Base-by-base conservation (phyloP, 495 filamentous ascomycete genomes). In the Hyphodiscus hymeniophilus region DNA sequence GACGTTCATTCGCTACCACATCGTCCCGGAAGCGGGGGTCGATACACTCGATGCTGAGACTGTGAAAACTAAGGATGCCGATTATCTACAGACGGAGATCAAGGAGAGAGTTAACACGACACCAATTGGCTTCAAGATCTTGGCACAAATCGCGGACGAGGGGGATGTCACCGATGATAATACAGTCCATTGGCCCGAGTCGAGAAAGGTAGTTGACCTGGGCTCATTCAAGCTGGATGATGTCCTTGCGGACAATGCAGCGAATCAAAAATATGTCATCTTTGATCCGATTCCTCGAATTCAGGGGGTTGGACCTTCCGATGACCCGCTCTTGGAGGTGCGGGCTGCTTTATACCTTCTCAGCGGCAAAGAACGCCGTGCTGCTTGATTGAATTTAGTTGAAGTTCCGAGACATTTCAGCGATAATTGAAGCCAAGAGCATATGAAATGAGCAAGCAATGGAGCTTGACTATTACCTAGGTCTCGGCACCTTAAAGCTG, bases 201-300 rank as follows among this genome's bases (percentile, higher is more conserved):
- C 58, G 6, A 60, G 74, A 17, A 40, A 66, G 54, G 35, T 71
- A 0, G 68, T 78, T 3, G 68, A 75, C 49, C 58, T 80, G 41
- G 75, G 76, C 4, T 61, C 45, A 7, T 55, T 78, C 5, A 65
- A 50, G 41, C 16, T 78, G 3, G 65, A 71, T n/a, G 54, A 51
- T n/a, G 31, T 66, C 1, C 31, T 63, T 7, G 38, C 48, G 12
- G 61, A 73, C 20, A 61, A 66, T 40, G 61, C 55, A 28, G 59
- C 60, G 49, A 54, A 71, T 62, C 66, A 72, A 63, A 72, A 75
- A 61, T 52, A 61, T 24, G 63, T 72, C 33, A 75, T 76, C 46
- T 76, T 75, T 51, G 73, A 79, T 58, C 73, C 74, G 20, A 68
- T 76, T 46, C 73, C 75, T 2, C 64, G 74, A 24, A 69, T 76